Evolutionary conservation across 371 early-diverging fungal species (phyloP), one percentile per base, ranked within the genome.

Genomic region (Apophysomyces trapeziformis): DNA sequence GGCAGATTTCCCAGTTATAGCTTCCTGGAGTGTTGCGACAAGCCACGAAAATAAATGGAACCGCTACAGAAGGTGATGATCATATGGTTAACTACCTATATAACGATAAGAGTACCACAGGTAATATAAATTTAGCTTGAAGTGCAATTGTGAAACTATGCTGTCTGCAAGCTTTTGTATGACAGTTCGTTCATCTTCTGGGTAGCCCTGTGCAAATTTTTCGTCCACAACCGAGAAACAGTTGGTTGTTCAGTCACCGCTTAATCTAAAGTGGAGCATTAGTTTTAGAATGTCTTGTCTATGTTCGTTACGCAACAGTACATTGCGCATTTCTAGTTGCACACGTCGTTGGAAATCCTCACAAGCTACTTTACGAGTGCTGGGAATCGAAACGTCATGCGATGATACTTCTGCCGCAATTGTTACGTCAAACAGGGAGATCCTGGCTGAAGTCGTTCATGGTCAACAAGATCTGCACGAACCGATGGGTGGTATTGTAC

Each of bases 371-470:
- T 59, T 78, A 32, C 77, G 68, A 54, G 82, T 90, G 12, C 79
- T 93, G 5, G 94, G 92, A 7, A 88, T 94, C 57, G 93, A 93
- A 64, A 89, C 93, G 11, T 91, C 92, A 6, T 94, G 94, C 72
- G 95, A 94, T 69, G 95, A 94, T 69, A 93, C 94, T 7, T 89
- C 90, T 5, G 92, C 90, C 11, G 91, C 93, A 2, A 78, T 94
- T 46, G 92, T 94, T n/a, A 84, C 82, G 13, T 85, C 90, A 5
- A 86, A 90, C 64, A 79, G 93, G 8, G 66, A 68, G 37, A 89
- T 94, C 61, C 75, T 92, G 6, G 70, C 87, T 38, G 90, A 93
- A 68, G 84, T 84, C 16, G 84, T 86, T 37, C 78, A 78, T 26
- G 87, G 87, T 46, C 95, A 94, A 67, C 85, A 88, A 68, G 74